Conservation (phyloP, 164 flowering plant genomes). For the Aristolochia californica region DNA sequence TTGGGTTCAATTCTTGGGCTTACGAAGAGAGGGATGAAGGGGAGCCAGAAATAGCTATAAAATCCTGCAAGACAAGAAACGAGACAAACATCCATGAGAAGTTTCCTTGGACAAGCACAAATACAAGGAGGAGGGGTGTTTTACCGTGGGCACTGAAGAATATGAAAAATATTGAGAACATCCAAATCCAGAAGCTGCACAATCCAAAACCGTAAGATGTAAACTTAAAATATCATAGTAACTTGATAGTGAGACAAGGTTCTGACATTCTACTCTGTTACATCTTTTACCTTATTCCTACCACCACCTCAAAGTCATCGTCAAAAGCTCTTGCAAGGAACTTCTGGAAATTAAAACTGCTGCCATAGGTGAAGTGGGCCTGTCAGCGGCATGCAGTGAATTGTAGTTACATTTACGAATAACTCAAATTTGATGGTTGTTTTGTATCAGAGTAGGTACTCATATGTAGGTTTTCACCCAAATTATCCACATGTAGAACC, state of each 20-base stretch:
- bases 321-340: conserved; percentile 49
- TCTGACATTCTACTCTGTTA: background rate
- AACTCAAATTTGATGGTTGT: no score
- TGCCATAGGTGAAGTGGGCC: conserved; percentile 36
- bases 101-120: background rate
- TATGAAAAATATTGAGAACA: conserved; percentile 41
- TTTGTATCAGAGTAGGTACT: no score
- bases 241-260: background rate
- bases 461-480: no score
- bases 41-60: conserved; percentile 46
- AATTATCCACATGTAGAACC: no score
- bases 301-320: conserved; percentile 49
- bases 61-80: conserved; percentile 30
- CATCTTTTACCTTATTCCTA: conserved; percentile 47
- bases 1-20: background rate
- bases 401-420: background rate
- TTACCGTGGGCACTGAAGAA: conserved; percentile 57
- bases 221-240: background rate
- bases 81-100: background rate
- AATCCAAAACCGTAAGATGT: background rate
- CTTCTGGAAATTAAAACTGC: conserved; percentile 42
- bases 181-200: conserved; percentile 62
- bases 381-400: background rate
- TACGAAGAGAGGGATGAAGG: conserved; percentile 56
- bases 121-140: background rate